These are phyloP conservation scores for Penicillium paneum DNA, from an alignment of 2,329 filamentous ascomycete species.

Conservation along the genomic window DNA sequence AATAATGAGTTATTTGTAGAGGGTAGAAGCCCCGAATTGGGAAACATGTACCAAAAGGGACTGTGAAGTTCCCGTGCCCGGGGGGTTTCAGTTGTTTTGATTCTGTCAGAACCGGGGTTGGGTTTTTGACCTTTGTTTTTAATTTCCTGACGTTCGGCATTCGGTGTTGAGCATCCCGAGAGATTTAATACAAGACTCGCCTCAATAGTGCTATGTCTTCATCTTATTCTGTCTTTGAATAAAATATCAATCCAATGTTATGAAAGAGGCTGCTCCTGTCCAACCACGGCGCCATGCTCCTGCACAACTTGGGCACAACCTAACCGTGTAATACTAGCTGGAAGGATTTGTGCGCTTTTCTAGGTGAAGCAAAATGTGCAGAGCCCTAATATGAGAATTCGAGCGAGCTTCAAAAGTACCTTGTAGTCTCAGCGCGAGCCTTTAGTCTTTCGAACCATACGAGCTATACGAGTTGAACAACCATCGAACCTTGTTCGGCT, in stretches of 20 bases:
- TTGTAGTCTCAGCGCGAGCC: background rate
- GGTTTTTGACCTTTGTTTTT: background rate
- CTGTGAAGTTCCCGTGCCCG: background rate
- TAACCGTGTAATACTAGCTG: background rate
- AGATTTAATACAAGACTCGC: background rate
- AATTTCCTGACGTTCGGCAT: background rate
- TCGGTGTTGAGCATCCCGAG: background rate
- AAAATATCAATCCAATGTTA: slow-evolving; percentile 16
- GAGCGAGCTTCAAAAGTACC: background rate
- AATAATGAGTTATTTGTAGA: background rate
- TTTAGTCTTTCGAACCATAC: background rate
- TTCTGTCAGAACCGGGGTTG: background rate
- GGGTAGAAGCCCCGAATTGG: background rate
- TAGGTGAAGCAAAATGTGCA: slow-evolving; percentile 27
- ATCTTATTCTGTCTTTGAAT: slow-evolving; percentile 14
- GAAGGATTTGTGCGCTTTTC: slow-evolving; percentile 4
- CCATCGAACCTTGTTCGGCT: slow-evolving; percentile 29
- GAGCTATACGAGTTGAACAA: background rate
- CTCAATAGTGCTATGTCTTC: background rate
- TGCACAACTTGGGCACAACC: slow-evolving; percentile 1
- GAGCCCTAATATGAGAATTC: slow-evolving; percentile 18
- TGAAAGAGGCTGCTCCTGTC: slow-evolving; percentile 7
- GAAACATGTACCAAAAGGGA: background rate
- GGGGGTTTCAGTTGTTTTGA: background rate
- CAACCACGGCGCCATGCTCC: slow-evolving; percentile 6